A percentile compares a stretch with the other conserved stretches of the same genome.
These are phyloP conservation scores for Ceriops tagal DNA, from an alignment of 345 rosid species.

Conservation along the genomic window DNA sequence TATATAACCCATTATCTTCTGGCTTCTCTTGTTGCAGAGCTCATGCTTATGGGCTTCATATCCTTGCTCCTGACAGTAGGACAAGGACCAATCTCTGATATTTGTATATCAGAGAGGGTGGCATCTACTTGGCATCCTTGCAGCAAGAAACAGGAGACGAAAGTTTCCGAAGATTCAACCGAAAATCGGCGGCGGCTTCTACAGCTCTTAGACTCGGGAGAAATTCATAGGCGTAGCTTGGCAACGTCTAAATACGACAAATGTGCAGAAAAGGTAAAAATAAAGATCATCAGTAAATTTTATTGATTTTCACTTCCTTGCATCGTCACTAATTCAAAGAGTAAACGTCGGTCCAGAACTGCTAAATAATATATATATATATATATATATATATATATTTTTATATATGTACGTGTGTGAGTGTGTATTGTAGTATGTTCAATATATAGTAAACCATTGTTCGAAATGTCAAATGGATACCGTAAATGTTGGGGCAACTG, in stretches of 20 bases:
- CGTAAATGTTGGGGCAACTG: neutral
- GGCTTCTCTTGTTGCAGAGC: slow-evolving; percentile 37
- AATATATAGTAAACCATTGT: no score
- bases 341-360: no score
- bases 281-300: no score
- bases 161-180: slow-evolving; percentile 4
- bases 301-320: no score
- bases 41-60: slow-evolving; percentile 77
- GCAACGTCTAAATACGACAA: slow-evolving; percentile 34
- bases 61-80: slow-evolving; percentile 55
- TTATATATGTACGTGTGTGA: no score
- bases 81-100: slow-evolving; percentile 40
- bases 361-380: no score
- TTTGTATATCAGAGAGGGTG: slow-evolving; percentile 42
- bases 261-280: slow-evolving; percentile 40
- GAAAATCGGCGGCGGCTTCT: slow-evolving; percentile 41
- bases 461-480: no score
- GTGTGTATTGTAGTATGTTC: no score
- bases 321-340: no score
- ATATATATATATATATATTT: no score
- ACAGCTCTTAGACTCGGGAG: slow-evolving; percentile 28
- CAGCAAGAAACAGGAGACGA: neutral
- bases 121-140: slow-evolving; percentile 78
- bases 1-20: neutral
- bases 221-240: slow-evolving; percentile 44